A percentile compares a stretch with the other conserved stretches of the same genome.
Evolutionary conservation across 306 rosid genomes (phyloP).

Genomic region (Pachyrhizus erosus): DNA sequence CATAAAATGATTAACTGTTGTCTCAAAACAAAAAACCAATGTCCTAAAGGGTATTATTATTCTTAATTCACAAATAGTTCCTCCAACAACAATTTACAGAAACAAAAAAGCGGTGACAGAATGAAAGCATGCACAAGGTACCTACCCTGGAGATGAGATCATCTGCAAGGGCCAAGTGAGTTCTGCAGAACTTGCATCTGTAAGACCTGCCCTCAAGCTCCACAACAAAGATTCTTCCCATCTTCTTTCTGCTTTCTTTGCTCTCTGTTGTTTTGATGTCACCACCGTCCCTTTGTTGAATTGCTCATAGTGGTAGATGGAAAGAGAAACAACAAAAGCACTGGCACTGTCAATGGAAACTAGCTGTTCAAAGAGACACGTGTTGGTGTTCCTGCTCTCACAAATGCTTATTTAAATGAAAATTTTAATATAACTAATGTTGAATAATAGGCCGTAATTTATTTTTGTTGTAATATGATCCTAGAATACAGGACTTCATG

Average conservation of each 20-base stretch:
- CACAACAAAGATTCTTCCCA: constrained; percentile 85
- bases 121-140: not conserved
- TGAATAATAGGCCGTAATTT: too few species aligned
- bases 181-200: constrained; percentile 90
- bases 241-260: constrained; percentile 23
- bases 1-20: not conserved
- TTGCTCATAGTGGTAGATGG: not conserved
- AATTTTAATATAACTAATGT: too few species aligned
- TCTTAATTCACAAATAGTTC: not conserved
- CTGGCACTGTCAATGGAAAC: not conserved
- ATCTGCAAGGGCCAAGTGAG: constrained; percentile 78
- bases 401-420: too few species aligned
- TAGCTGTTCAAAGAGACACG: not conserved
- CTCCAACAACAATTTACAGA: not conserved
- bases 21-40: not conserved
- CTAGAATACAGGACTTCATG: too few species aligned
- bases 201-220: constrained; percentile 88
- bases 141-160: constrained; percentile 79
- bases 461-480: too few species aligned
- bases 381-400: not conserved
- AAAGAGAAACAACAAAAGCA: not conserved
- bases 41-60: not conserved
- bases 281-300: not conserved
- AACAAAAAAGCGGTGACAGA: not conserved
- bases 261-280: not conserved